Evolutionary conservation across 2,329 filamentous ascomycete genomes (phyloP).

Genomic region (Hypoxylon sp.): DNA sequence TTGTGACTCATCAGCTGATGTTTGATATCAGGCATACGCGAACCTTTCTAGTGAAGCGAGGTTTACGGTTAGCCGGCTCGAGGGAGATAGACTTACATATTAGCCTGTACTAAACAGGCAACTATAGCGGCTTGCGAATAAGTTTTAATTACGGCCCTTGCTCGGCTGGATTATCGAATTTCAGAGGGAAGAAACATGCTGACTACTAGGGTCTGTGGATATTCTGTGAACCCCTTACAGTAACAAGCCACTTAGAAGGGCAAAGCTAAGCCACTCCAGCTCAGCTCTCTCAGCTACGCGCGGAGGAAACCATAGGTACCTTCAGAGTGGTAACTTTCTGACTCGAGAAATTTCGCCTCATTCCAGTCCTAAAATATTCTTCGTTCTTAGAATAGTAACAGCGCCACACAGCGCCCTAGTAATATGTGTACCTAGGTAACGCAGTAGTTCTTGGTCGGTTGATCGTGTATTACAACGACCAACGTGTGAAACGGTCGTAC

Average conservation of each 20-base stretch:
- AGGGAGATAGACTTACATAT: neutral
- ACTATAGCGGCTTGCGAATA: neutral
- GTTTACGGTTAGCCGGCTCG: no score
- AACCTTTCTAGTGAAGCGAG: no score
- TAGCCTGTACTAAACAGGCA: neutral
- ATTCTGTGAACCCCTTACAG: neutral
- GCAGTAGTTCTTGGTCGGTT: neutral
- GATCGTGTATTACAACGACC: neutral
- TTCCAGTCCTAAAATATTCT: neutral
- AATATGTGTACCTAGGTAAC: neutral
- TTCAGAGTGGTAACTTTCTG: neutral
- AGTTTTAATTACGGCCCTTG: neutral
- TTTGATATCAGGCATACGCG: neutral
- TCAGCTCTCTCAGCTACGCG: slow-evolving; percentile 18
- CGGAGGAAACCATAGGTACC: neutral
- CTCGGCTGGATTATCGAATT: slow-evolving; percentile 1
- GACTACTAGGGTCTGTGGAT: neutral
- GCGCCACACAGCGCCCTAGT: neutral
- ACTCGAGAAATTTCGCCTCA: neutral
- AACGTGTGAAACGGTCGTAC: neutral
- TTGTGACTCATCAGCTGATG: neutral
- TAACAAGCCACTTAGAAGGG: neutral
- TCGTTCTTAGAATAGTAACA: slow-evolving; percentile 10
- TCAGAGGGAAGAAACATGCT: slow-evolving; percentile 6
- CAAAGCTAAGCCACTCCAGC: slow-evolving; percentile 7